Percentiles rank a stretch among this genome's conserved stretches.
Evolutionary conservation across 192 early-diverging fungal genomes (phyloP).

Genomic region (Backusella luteola): DNA sequence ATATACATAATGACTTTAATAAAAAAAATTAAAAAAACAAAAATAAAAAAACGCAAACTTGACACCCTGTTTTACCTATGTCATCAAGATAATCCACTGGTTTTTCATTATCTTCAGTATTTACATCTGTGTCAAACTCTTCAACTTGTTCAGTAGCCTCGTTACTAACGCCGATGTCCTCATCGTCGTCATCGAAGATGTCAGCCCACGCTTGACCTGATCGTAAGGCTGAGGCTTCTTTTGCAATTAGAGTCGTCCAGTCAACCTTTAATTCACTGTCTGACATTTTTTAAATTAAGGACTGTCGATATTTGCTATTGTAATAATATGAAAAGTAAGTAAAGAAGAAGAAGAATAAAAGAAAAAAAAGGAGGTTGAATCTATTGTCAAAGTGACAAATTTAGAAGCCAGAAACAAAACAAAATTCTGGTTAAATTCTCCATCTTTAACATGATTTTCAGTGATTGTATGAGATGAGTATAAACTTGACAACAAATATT

Average conservation of each 20-base stretch:
- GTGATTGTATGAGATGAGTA: no score
- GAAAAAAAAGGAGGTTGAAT: not conserved
- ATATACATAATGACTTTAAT: not conserved
- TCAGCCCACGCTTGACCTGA: constrained; percentile 3
- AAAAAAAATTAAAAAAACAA: not conserved
- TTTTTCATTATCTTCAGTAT: not conserved
- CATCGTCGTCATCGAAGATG: constrained; percentile 11
- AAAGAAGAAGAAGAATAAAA: not conserved
- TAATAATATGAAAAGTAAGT: not conserved
- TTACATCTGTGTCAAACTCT: not conserved
- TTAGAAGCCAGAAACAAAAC: constrained; percentile 55
- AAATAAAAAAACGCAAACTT: not conserved
- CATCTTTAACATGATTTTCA: no score
- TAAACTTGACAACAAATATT: no score
- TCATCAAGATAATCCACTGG: not conserved
- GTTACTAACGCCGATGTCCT: not conserved
- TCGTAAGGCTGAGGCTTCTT: not conserved
- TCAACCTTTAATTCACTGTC: not conserved
- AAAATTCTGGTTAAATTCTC: no score
- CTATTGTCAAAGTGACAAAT: not conserved
- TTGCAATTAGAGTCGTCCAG: not conserved
- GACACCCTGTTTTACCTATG: not conserved
- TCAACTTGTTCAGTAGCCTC: not conserved
- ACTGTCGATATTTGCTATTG: not conserved
- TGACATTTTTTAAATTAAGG: not conserved